phyloP scores from a whole-genome alignment of 139 green algal species.

The Haematococcus sp. region DNA sequence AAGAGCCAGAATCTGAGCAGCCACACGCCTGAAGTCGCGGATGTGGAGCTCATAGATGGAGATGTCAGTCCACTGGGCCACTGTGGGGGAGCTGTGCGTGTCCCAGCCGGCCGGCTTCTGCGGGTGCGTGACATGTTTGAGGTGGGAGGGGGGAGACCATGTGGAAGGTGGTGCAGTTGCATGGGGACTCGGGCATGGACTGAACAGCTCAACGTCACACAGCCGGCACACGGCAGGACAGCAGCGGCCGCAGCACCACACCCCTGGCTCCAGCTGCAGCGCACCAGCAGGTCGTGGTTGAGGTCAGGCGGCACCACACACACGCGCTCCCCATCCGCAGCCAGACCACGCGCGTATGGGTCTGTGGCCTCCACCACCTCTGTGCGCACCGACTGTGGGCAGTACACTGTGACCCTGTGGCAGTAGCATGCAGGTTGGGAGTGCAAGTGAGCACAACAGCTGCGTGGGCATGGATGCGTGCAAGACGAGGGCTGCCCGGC shows the following conservation, averaged over 20 bases:
- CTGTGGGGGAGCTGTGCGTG: slow-evolving; percentile 23
- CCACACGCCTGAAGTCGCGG: slow-evolving; percentile 78
- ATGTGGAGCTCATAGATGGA: slow-evolving; percentile 92
- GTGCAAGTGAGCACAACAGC: not conserved
- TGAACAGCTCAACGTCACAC: no score
- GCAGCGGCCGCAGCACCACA: not conserved
- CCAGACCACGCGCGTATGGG: slow-evolving; percentile 73
- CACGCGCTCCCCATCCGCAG: slow-evolving; percentile 55
- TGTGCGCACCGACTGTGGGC: slow-evolving; percentile 50
- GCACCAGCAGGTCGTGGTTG: not conserved
- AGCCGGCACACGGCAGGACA: no score
- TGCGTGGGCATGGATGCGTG: not conserved
- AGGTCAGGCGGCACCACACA: slow-evolving; percentile 16
- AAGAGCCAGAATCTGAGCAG: not conserved
- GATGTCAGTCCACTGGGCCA: slow-evolving; percentile 68
- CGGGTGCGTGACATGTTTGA: no score
- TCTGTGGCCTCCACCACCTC: slow-evolving; percentile 66
- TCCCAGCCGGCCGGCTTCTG: slow-evolving; percentile 51
- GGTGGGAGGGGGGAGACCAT: not conserved
- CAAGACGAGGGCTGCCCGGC: not conserved
- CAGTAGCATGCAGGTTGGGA: slow-evolving; percentile 59
- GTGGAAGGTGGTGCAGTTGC: not conserved
- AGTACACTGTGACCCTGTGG: slow-evolving; percentile 69
- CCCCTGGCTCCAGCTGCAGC: not conserved
- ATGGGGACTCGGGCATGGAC: not conserved